Evolutionary conservation across 305 asterid genomes (phyloP).

Genomic region (Fraxinus dipetala): DNA sequence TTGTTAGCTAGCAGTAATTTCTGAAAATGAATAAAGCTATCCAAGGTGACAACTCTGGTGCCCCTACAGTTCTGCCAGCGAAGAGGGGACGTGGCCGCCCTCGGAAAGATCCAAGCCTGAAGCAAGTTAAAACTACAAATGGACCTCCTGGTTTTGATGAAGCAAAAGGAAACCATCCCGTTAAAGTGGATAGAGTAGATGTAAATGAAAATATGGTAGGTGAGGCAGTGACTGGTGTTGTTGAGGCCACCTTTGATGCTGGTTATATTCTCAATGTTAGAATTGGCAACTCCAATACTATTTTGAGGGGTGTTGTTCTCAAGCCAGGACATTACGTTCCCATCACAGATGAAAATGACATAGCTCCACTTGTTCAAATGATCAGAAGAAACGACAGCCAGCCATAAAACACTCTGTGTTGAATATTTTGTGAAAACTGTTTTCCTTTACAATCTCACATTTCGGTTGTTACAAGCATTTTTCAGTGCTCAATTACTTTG

Average conservation of each 20-base stretch:
- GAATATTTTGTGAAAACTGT: not conserved
- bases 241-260: slow-evolving; percentile 81
- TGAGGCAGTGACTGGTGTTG: slow-evolving; percentile 71
- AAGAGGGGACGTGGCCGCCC: slow-evolving; percentile 90
- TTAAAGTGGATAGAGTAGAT: slow-evolving; percentile 21
- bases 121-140: slow-evolving; percentile 33
- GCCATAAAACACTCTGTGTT: not conserved
- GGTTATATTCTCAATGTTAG: slow-evolving; percentile 72
- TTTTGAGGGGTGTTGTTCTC: slow-evolving; percentile 73
- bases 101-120: slow-evolving; percentile 62
- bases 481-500: not conserved
- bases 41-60: slow-evolving; percentile 54
- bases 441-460: not conserved
- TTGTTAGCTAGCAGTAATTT: slow-evolving; percentile 5
- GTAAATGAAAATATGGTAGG: slow-evolving; percentile 52
- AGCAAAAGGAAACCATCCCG: slow-evolving; percentile 33
- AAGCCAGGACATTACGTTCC: slow-evolving; percentile 76
- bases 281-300: slow-evolving; percentile 62
- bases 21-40: slow-evolving; percentile 48
- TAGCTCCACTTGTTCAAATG: slow-evolving; percentile 76
- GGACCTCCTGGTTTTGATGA: slow-evolving; percentile 54
- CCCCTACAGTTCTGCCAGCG: slow-evolving; percentile 37
- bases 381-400: slow-evolving; percentile 40
- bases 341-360: slow-evolving; percentile 63
- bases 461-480: not conserved